Evolutionary conservation across 2,329 filamentous ascomycete genomes (phyloP), one percentile per base, ranked within the genome.

Genomic region (Rutstroemia sydowiana): DNA sequence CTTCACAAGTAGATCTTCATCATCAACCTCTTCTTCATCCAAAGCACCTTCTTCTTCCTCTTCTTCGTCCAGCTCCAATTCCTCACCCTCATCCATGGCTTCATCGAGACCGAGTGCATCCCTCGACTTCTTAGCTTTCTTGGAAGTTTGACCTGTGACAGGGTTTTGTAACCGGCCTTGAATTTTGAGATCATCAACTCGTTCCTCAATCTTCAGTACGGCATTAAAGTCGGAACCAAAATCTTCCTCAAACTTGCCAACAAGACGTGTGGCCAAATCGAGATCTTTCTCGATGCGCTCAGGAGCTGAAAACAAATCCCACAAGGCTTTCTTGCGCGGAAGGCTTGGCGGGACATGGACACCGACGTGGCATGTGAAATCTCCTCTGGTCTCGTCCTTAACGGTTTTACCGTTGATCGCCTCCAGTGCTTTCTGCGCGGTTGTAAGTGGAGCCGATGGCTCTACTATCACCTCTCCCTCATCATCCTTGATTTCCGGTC

Each of bases 361-460:
- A 54, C 93, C 93, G 45, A 97, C 93, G 65, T 98, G 93, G 66
- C 93, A 96, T 28, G 92, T 92, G 68, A 98, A 98, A 67, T 98
- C 93, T 37, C 93, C 93, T 47, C 92, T 86, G 44, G 87, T 84
- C 59, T 95, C 86, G 65, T 98, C 93, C 63, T 95, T 89, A 56
- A 98, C 95, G 0, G 90, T 95, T 74, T 98, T 97, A 60, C 91
- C 89, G 63, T 98, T 97, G 62, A 98, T 85, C n/a, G 90, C 88
- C 56, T 93, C 89, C 0, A 96, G 77, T 1, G 92, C 92, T 64
- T 87, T 92, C 42, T 95, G 87, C 0, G 90, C 89, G 2, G 85
- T 87, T 2, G 77, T 77, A 2, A 71, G 61, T 1, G 74, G 70
- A 5, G 66, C 69, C 1, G 70, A 57, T 1, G 73, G 70, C 5